phyloP scores from a whole-genome alignment of 768 basidiomycete genomes.

The Hebeloma cylindrosporum region DNA sequence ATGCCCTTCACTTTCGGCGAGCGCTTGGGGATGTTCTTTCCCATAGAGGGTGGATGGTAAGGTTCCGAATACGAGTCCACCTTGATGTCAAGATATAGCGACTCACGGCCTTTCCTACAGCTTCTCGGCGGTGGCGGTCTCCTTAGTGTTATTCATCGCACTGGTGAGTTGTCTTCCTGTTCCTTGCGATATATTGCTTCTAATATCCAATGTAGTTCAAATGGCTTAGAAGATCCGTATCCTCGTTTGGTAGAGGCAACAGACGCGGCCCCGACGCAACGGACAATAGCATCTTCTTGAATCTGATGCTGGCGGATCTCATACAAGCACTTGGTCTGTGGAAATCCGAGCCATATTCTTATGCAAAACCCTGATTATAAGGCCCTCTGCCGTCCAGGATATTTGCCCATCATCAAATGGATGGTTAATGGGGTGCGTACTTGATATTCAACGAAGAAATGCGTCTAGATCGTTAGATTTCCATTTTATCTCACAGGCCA shows the following conservation, averaged over 20 bases:
- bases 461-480: too few relatives aligned
- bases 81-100: not conserved
- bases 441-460: too few relatives aligned
- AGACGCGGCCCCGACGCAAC: constrained; percentile 25
- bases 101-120: too few relatives aligned
- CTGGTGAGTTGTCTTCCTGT: constrained; percentile 18
- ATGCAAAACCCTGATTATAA: too few relatives aligned
- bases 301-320: constrained; percentile 47
- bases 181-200: not conserved
- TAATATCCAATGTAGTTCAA: constrained; percentile 19
- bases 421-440: constrained; percentile 32
- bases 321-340: constrained; percentile 40
- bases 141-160: constrained; percentile 24
- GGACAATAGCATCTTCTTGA: constrained; percentile 44
- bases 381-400: constrained; percentile 25
- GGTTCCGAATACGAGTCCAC: not conserved
- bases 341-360: not conserved
- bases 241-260: constrained; percentile 9
- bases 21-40: constrained; percentile 24
- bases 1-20: constrained; percentile 27
- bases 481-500: too few relatives aligned
- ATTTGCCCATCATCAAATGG: constrained; percentile 46
- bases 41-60: constrained; percentile 21
- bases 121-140: constrained; percentile 21
- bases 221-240: constrained; percentile 19